Base-by-base conservation (phyloP, 805 yeast species). In the Sugiyamaella valdiviana region DNA sequence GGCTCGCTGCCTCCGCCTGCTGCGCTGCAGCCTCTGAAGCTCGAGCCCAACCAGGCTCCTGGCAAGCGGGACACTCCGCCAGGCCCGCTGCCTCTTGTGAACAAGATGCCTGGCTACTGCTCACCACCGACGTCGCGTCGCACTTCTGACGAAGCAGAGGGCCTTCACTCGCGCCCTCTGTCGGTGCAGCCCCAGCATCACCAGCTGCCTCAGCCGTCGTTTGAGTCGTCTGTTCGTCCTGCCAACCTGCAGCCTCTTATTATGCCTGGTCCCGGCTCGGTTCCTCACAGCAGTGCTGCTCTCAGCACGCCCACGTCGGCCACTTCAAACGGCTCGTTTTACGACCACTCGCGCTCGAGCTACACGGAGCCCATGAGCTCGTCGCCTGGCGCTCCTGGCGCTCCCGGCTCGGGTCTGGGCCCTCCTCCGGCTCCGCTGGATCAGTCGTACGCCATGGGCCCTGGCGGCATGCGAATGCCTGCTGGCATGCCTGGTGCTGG, bases 51-150 rank as follows among this genome's bases (percentile, higher is more conserved):
- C 32, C 14, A 26, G 7, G 5, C 17, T 9, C 17, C 32, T 7
- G 32, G 19, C 10, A 41, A 41, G 29, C 36, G 12, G 7, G 36
- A 41, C 16, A 15, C 22, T 24, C 12, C 14, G 4, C 26, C 37
- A 19, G 23, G 19, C 14, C 24, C 39, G 2, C 44, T 20, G 35
- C 37, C 26, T 4, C 37, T 36, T 2, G 39, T 41, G 24, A 44
- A 46, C 21, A 43, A 36, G 19, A 21, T 48, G 15, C 37, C 51
- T 23, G 45, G 51, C 24, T 50, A 47, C 23, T 49, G 36, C 36
- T 48, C 51, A 5, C 52, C 51, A 5, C 51, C 54, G 3, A 38
- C 29, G 14, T 51, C 54, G 19, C 19, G 51, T 12, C 39, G 52
- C 21, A 35, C 52, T 6, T 48, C 54, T 16, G 52, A 45, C 16